Evolutionary conservation across 202 grass and related monocot species (phyloP).

Genomic region (Zoysia matrella): DNA sequence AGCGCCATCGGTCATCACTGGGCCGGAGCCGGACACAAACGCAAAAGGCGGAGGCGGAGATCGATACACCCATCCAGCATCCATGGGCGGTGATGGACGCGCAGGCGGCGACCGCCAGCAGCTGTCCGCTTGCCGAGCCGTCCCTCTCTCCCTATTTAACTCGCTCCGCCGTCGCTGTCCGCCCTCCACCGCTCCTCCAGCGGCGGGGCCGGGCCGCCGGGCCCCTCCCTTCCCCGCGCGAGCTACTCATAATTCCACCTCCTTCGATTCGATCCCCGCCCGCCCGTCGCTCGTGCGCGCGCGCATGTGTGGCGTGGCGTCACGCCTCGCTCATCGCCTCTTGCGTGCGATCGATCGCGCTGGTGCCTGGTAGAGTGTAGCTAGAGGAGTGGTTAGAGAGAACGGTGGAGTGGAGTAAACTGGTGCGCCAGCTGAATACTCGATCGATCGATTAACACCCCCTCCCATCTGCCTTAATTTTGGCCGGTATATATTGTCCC

Average conservation of each 20-base stretch:
- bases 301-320: conserved; percentile 13
- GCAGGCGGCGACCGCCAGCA: conserved; percentile 51
- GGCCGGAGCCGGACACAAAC: not conserved
- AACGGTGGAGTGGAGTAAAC: conserved; percentile 9
- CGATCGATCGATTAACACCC: not conserved
- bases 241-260: not conserved
- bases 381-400: conserved; percentile 33
- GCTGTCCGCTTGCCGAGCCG: conserved; percentile 40
- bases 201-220: not conserved
- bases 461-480: not conserved
- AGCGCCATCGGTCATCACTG: conserved; percentile 5
- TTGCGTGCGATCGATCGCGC: not conserved
- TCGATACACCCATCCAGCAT: too few relatives aligned
- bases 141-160: conserved; percentile 62
- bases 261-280: not conserved
- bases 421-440: not conserved
- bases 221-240: too few relatives aligned
- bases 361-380: not conserved
- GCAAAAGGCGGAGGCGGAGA: too few relatives aligned
- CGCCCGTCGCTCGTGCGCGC: not conserved
- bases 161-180: conserved; percentile 51
- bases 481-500: conserved; percentile 42
- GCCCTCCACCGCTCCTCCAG: conserved; percentile 11
- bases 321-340: conserved; percentile 40
- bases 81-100: not conserved